Conservation (phyloP, 2,329 filamentous ascomycete species). For the Purpureocillium lavendulum region DNA sequence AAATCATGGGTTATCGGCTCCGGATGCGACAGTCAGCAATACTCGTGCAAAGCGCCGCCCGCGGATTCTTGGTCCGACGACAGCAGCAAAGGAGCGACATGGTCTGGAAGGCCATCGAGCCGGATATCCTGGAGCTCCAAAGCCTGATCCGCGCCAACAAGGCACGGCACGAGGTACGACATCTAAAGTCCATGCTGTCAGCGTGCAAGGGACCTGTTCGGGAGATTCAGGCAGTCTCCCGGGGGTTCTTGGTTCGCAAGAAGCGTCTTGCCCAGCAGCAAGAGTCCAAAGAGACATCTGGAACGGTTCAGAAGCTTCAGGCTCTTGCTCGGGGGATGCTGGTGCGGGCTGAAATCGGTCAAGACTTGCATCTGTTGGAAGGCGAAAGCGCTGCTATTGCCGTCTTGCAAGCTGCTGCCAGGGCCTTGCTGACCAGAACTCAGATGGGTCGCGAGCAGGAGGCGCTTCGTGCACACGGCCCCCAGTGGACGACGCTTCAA, state of each 20-base stretch:
- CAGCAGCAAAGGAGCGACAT: constrained; percentile 53
- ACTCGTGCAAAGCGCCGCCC: constrained; percentile 67
- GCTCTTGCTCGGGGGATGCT: constrained; percentile 60
- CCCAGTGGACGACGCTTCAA: constrained; percentile 39
- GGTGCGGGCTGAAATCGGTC: constrained; percentile 46
- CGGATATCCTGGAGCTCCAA: constrained; percentile 70
- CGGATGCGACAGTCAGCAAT: constrained; percentile 77
- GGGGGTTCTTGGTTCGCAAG: constrained; percentile 58
- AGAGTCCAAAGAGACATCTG: constrained; percentile 43
- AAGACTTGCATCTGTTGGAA: constrained; percentile 44
- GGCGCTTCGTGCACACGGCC: constrained; percentile 39
- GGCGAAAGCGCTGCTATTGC: constrained; percentile 41
- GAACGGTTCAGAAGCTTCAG: constrained; percentile 52
- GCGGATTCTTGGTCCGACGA: constrained; percentile 66
- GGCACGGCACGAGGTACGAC: constrained; percentile 48
- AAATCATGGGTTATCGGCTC: constrained; percentile 73
- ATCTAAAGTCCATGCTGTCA: constrained; percentile 50
- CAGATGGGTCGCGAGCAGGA: constrained; percentile 43
- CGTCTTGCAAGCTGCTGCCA: constrained; percentile 56
- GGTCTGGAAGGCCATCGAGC: constrained; percentile 62
- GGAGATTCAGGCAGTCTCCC: constrained; percentile 56
- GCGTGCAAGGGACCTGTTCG: constrained; percentile 55
- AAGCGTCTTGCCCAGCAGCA: constrained; percentile 45
- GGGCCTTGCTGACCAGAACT: constrained; percentile 52
- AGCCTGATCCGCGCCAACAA: constrained; percentile 68